Base-by-base conservation (phyloP, 2,329 filamentous ascomycete species). In the Fusarium kyushuense region DNA sequence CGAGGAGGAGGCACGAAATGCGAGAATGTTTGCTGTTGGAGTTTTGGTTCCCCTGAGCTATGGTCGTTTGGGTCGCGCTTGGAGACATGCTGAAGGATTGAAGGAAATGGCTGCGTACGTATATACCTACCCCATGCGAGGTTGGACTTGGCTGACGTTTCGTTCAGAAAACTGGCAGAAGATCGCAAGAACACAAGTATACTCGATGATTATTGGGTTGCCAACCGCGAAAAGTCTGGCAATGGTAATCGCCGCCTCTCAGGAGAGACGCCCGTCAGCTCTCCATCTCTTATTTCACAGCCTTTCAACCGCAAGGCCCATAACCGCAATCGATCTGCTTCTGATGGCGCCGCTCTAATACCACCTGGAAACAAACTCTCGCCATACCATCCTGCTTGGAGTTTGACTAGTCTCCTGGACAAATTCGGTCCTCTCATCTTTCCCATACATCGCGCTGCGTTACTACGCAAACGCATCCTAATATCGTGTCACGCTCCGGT, bases 341-440 rank as follows among this genome's bases (percentile, higher is more conserved):
- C 88, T 12, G 89, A 92, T 69, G 87, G 87, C 23, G 83, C 84
- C 29, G 84, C 85, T 10, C 79, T 90, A 52, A 81, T 87, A 32
- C 83, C 86, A 1, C 81, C 86, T 4, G 87, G 88, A 29, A 87
- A 94, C 78, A 86, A 85, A 52, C 83, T 97, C 54, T 91, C 92
- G 1, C 85, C 88, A 23, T 91, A 91, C 74, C 96, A 99, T 76
- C 96, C 96, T 14, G 95, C 94, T 5, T 89, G 93, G 80, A 96
- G 93, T 55, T 85, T 98, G 68, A 87, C 90, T 13, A 84, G 86
- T 33, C 88, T 97, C 66, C 80, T 98, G 45, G 90, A 96, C 70
- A 88, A 87, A 11, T 97, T 98, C 76, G 96, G 96, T 0, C 96
- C 96, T 2, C 84, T 99, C 57, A 88, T 98, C 51, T 99, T 97